Evolutionary conservation across 164 flowering plant genomes (phyloP).

Genomic region (Dillenia suffruticosa): DNA sequence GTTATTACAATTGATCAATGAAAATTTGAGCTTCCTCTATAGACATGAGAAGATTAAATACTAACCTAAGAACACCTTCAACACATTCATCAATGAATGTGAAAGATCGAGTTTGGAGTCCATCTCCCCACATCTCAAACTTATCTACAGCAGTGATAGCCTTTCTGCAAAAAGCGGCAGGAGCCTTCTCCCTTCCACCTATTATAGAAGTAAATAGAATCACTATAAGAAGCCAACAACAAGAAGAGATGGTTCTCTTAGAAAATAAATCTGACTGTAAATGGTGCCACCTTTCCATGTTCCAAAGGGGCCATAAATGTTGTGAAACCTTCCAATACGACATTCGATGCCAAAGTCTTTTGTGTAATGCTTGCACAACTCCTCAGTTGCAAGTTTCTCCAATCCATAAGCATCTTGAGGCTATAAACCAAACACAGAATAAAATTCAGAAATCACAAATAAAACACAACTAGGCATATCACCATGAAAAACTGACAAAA

Average conservation of each 20-base stretch:
- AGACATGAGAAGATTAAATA: too few species aligned
- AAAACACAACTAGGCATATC: neutral
- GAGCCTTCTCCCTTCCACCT: conserved; percentile 99
- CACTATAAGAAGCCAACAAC: neutral
- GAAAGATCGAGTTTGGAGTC: conserved; percentile 92
- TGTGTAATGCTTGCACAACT: conserved; percentile 93
- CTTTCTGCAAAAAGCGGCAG: conserved; percentile 98
- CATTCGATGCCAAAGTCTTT: conserved; percentile 97
- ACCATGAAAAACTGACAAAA: neutral
- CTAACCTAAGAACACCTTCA: conserved; percentile 91
- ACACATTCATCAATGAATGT: conserved; percentile 98
- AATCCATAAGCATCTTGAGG: conserved; percentile 99
- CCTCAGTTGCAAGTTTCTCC: conserved; percentile 97
- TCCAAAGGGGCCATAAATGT: conserved; percentile 96
- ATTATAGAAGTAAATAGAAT: conserved; percentile 4
- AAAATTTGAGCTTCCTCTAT: too few species aligned
- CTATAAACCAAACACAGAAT: conserved; percentile 29
- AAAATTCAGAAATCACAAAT: conserved; percentile 5
- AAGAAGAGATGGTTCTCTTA: neutral
- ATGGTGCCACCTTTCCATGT: conserved; percentile 85
- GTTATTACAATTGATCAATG: neutral
- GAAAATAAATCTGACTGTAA: neutral
- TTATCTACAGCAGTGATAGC: conserved; percentile 75
- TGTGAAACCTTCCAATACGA: conserved; percentile 94
- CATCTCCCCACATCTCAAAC: conserved; percentile 99